Conservation (phyloP, 768 basidiomycete species). For the Suillus placidus region DNA sequence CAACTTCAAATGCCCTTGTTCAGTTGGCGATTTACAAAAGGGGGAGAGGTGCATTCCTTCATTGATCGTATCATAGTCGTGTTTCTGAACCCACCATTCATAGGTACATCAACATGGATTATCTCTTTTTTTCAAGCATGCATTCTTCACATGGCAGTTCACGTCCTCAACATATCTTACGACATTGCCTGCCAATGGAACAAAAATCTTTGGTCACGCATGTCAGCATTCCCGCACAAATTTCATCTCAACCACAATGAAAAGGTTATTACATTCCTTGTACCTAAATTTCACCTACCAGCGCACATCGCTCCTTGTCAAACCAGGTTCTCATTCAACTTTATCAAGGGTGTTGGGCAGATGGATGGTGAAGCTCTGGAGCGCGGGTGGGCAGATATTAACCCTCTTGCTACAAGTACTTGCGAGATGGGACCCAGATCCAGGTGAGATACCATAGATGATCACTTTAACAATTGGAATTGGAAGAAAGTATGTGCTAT, state of each 20-base stretch:
- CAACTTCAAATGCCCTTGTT: constrained; percentile 3
- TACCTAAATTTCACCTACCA: constrained; percentile 41
- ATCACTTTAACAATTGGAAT: constrained; percentile 35
- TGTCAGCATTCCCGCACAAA: constrained; percentile 9
- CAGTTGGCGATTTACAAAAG: constrained; percentile 12
- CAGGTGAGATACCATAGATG: constrained; percentile 37
- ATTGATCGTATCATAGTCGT: background rate
- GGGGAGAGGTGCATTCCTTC: constrained; percentile 10
- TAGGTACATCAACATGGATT: constrained; percentile 10
- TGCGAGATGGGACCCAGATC: constrained; percentile 38
- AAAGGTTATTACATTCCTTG: constrained; percentile 11
- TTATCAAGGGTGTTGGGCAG: constrained; percentile 28
- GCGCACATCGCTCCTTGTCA: constrained; percentile 34
- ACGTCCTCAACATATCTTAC: constrained; percentile 13
- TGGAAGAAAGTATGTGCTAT: constrained; percentile 34
- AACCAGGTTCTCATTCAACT: constrained; percentile 31
- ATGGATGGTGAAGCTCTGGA: constrained; percentile 42
- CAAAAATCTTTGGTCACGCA: constrained; percentile 8
- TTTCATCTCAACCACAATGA: background rate
- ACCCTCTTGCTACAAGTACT: constrained; percentile 32
- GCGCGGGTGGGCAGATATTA: constrained; percentile 36
- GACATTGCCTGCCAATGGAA: constrained; percentile 32
- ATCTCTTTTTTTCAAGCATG: background rate
- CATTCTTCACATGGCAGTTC: background rate
- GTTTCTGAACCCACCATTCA: background rate